These are phyloP conservation scores for Melampsora larici-populina DNA, from an alignment of 1,284 basidiomycete species.

Conservation along the genomic window DNA sequence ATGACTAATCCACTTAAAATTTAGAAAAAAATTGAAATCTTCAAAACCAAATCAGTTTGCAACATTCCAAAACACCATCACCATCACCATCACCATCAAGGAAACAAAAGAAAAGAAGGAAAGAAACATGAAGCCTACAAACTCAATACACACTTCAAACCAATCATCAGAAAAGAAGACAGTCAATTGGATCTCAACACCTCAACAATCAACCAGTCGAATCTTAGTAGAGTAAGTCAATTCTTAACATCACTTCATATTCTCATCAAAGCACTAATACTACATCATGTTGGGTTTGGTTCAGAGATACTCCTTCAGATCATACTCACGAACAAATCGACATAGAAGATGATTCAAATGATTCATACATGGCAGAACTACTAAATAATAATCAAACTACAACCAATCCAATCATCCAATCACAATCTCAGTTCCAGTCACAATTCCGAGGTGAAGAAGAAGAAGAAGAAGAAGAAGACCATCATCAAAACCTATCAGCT, in stretches of 20 bases:
- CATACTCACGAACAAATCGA: background rate
- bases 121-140: no score
- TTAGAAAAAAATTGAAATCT: no score
- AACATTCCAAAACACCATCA: no score
- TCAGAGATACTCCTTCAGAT: slow-evolving; percentile 10
- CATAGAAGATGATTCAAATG: background rate
- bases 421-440: background rate
- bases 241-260: background rate
- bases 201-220: background rate
- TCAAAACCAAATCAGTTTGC: no score
- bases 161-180: background rate
- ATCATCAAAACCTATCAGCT: background rate
- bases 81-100: no score
- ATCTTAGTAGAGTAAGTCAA: background rate
- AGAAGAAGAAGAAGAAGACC: background rate
- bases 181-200: background rate
- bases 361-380: background rate
- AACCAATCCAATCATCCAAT: background rate
- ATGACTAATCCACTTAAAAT: no score
- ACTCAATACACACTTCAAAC: no score
- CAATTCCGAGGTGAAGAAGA: no score
- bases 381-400: background rate
- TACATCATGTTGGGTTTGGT: background rate
- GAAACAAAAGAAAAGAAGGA: no score
- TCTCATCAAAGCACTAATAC: background rate